Evolutionary conservation across 1,284 basidiomycete genomes (phyloP).

Genomic region (Schizophyllum commune): DNA sequence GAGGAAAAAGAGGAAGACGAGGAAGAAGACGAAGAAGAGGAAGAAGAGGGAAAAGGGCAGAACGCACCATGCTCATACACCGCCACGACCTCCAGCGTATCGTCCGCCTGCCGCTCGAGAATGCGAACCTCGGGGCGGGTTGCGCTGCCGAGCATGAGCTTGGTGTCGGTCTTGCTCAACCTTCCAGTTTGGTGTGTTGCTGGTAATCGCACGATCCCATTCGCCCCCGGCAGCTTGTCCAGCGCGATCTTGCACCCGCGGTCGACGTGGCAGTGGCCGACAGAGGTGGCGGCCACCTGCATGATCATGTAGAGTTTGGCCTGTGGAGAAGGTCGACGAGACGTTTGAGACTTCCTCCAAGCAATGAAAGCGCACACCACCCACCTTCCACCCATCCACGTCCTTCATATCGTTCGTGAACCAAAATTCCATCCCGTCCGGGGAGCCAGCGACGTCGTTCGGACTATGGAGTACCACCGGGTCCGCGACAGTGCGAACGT

Average conservation of each 20-base stretch:
- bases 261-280: neutral
- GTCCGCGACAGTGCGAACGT: conserved; percentile 53
- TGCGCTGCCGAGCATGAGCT: conserved; percentile 46
- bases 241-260: conserved; percentile 50
- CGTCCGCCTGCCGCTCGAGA: conserved; percentile 47
- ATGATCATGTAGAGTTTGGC: conserved; percentile 46
- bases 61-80: neutral
- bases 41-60: no score
- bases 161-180: conserved; percentile 27
- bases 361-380: conserved; percentile 21
- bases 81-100: conserved; percentile 31
- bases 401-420: conserved; percentile 52
- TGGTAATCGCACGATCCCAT: conserved; percentile 46
- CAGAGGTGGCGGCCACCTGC: conserved; percentile 14
- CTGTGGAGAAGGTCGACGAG: conserved; percentile 23
- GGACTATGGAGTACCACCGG: conserved; percentile 50
- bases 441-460: conserved; percentile 59
- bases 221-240: conserved; percentile 34
- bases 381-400: conserved; percentile 36
- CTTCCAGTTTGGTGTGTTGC: conserved; percentile 11
- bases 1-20: neutral
- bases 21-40: conserved; percentile 27
- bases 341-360: neutral
- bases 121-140: conserved; percentile 36
- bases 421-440: conserved; percentile 54